Evolutionary conservation across 768 basidiomycete species (phyloP).

Genomic region (Mrakia blollopis): DNA sequence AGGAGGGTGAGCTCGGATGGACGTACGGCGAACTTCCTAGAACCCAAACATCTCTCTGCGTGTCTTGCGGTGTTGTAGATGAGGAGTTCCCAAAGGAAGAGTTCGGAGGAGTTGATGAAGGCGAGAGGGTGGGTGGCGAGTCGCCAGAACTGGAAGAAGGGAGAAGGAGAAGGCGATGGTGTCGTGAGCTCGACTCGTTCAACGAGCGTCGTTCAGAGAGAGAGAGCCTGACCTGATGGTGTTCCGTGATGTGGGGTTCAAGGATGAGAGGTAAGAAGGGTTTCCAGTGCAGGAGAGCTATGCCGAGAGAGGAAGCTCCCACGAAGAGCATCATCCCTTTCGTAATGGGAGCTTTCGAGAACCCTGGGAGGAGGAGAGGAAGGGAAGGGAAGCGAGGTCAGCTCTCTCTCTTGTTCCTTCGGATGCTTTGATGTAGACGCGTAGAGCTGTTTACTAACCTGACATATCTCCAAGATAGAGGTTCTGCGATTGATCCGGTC

Average conservation of each 20-base stretch:
- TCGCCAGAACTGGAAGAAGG: slow-evolving; percentile 7
- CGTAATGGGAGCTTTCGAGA: background rate
- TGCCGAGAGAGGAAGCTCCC: background rate
- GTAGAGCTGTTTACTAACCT: background rate
- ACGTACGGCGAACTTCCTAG: background rate
- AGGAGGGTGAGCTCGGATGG: background rate
- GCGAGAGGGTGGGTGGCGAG: background rate
- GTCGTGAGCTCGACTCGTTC: slow-evolving; percentile 2
- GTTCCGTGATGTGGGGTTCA: background rate
- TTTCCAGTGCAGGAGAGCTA: slow-evolving; percentile 7
- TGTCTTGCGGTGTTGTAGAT: background rate
- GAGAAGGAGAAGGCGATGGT: background rate
- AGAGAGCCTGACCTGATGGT: background rate
- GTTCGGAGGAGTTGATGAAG: slow-evolving; percentile 8
- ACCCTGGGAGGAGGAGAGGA: background rate
- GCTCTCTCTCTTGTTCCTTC: background rate
- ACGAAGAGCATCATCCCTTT: slow-evolving; percentile 13
- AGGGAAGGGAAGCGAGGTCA: background rate
- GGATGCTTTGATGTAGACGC: background rate
- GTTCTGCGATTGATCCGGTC: too few relatives aligned
- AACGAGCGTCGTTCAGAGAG: background rate
- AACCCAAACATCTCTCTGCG: background rate
- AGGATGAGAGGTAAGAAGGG: slow-evolving; percentile 5
- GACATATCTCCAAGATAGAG: too few relatives aligned
- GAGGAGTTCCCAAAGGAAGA: background rate